A percentile compares a stretch with the other conserved stretches of the same genome.
phyloP scores from a whole-genome alignment of 345 rosid genomes.

The Carallia pectinifolia region DNA sequence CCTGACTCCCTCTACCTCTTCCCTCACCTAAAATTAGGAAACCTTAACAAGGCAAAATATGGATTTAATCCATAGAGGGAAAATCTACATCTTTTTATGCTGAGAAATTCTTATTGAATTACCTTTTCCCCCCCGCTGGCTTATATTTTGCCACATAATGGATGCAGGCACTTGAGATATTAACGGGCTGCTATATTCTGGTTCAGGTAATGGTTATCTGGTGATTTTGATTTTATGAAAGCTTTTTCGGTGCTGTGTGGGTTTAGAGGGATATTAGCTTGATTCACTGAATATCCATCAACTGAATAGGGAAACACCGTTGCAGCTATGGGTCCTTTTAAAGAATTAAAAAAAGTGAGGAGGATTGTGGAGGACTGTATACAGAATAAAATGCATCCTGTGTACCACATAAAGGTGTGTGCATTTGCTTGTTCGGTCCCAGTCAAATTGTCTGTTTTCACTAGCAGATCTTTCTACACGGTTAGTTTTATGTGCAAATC shows the following conservation, averaged over 20 bases:
- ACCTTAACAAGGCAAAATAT: no score
- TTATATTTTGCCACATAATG: constrained; percentile 17
- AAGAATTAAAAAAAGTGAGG: constrained; percentile 83
- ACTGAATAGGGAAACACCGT: constrained; percentile 79
- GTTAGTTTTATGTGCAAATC: constrained; percentile 12
- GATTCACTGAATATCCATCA: background rate
- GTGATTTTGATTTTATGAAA: constrained; percentile 4
- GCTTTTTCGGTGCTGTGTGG: no score
- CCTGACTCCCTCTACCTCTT: background rate
- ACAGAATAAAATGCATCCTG: constrained; percentile 78
- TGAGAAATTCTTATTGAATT: background rate
- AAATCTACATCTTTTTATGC: no score
- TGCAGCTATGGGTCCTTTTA: constrained; percentile 85
- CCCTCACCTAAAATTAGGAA: background rate
- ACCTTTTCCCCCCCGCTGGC: background rate
- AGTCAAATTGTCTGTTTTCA: background rate
- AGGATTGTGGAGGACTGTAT: constrained; percentile 82
- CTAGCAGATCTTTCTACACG: background rate
- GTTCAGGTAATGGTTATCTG: constrained; percentile 60
- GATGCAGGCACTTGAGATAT: constrained; percentile 86
- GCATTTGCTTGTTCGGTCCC: constrained; percentile 2
- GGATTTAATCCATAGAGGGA: no score
- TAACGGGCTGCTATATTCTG: constrained; percentile 86
- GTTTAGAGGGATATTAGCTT: no score
- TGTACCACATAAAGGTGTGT: constrained; percentile 78